Evolutionary conservation across 768 basidiomycete species (phyloP), one percentile per base, ranked within the genome.

Genomic region (Rhodotorula paludigena): DNA sequence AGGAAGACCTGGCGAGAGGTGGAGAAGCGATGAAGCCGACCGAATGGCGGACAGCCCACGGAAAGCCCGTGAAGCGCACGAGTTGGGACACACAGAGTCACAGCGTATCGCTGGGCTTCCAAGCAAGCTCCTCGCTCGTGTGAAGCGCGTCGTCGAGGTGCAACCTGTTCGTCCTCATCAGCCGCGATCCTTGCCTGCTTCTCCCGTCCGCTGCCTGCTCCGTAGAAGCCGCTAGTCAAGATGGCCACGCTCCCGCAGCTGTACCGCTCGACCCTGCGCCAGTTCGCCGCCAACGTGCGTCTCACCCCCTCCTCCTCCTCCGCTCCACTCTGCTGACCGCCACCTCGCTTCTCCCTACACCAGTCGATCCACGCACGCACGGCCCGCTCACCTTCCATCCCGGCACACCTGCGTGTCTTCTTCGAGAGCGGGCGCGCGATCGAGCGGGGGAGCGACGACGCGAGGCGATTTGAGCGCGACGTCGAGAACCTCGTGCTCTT

Each of bases 211-310:
- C 49, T 20, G 32, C 18, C 11, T 8, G n/a, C 47, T 11, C 28
- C 15, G 5, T 49, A 15, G 1, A 18, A 28, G 28, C 33, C 7
- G 18, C 23, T 8, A 39, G 12, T n/a, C n/a, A 42, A 10, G 23
- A 68, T 68, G 67, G 25, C 57, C 3, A 38, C 38, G 1, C 63
- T 70, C 11, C 64, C 69, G 1, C 61, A 68, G 42, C 35, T 65
- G 58, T 72, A 72, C 64, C 63, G 71, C 32, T 59, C 71, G 0
- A 51, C 55, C 21, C 66, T 72, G 15, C 59, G 66, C 33, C 71
- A 72, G 58, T 72, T 72, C 32, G 67, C 63, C 44, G 20, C 59
- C n/a, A 72, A 72, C 56, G 71, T 72, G 52, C 47, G 71, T 35
- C 18, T 2, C 14, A 4, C 42, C 33, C 25, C 28, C 16, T 53